Evolutionary conservation across 2,329 filamentous ascomycete genomes (phyloP).

Genomic region (Fusarium phyllophilum): DNA sequence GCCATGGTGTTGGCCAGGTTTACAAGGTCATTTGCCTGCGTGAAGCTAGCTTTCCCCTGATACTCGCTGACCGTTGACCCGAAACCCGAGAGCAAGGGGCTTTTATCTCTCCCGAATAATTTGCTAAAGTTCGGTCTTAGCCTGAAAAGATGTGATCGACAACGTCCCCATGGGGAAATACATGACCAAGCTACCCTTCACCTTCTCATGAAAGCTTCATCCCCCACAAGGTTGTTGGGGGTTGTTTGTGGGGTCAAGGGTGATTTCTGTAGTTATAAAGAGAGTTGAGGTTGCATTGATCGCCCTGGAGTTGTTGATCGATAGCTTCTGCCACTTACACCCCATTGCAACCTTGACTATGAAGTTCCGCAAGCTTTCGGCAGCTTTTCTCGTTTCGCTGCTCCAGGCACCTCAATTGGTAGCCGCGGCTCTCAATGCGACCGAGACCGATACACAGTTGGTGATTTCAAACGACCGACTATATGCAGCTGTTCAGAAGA

Average conservation of each 20-base stretch:
- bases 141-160: constrained; percentile 36
- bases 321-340: constrained; percentile 4
- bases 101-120: constrained; percentile 14
- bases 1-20: constrained; percentile 11
- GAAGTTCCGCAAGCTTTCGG: constrained; percentile 39
- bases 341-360: constrained; percentile 15
- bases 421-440: constrained; percentile 47
- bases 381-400: constrained; percentile 31
- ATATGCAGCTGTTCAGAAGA: constrained; percentile 51
- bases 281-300: constrained; percentile 10
- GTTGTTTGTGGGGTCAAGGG: constrained; percentile 32
- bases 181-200: constrained; percentile 22
- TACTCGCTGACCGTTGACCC: constrained; percentile 34
- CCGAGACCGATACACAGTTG: constrained; percentile 47
- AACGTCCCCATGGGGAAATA: constrained; percentile 41
- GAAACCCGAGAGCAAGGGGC: constrained; percentile 28
- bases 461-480: constrained; percentile 53
- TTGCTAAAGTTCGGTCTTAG: constrained; percentile 22
- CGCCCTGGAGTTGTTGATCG: background rate
- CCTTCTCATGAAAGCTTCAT: constrained; percentile 25
- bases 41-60: constrained; percentile 17
- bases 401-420: constrained; percentile 39
- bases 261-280: constrained; percentile 17
- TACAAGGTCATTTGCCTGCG: constrained; percentile 13
- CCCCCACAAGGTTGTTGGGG: constrained; percentile 41